These are phyloP conservation scores for Isochrysis galbana DNA, from an alignment of 78 protist species.

Conservation along the genomic window DNA sequence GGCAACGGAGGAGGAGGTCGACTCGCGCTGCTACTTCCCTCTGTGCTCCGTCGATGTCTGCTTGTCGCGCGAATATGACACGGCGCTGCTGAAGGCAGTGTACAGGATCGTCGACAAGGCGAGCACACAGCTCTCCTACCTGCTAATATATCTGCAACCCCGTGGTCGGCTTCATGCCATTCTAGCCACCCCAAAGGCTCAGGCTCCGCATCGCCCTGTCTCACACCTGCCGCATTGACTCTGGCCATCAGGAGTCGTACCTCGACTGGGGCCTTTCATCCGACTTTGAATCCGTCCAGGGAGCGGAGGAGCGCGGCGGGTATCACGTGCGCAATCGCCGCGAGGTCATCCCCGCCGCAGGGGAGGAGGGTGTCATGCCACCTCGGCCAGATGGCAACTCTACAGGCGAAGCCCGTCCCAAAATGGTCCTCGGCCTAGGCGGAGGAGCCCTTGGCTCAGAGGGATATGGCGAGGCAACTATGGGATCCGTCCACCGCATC, in stretches of 20 bases:
- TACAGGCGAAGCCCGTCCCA: background rate
- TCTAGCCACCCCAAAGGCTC: no score
- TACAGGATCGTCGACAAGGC: background rate
- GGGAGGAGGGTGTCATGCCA: background rate
- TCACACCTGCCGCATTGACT: background rate
- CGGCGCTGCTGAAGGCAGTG: background rate
- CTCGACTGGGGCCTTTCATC: slow-evolving; percentile 23
- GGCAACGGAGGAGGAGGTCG: background rate
- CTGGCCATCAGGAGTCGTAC: background rate
- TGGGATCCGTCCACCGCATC: background rate
- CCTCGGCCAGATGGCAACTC: background rate
- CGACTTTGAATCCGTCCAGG: background rate
- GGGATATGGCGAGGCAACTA: slow-evolving; percentile 26
- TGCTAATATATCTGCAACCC: no score
- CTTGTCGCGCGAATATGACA: background rate
- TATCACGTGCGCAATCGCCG: background rate
- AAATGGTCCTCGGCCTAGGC: background rate
- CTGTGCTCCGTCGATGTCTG: background rate
- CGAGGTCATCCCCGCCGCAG: background rate
- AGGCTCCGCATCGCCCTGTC: no score
- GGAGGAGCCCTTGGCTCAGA: background rate
- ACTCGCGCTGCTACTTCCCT: background rate
- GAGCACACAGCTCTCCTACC: no score
- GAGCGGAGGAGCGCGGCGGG: background rate
- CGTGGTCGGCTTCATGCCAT: background rate